Conservation (phyloP, 768 basidiomycete species). For the Mycena latifolia region DNA sequence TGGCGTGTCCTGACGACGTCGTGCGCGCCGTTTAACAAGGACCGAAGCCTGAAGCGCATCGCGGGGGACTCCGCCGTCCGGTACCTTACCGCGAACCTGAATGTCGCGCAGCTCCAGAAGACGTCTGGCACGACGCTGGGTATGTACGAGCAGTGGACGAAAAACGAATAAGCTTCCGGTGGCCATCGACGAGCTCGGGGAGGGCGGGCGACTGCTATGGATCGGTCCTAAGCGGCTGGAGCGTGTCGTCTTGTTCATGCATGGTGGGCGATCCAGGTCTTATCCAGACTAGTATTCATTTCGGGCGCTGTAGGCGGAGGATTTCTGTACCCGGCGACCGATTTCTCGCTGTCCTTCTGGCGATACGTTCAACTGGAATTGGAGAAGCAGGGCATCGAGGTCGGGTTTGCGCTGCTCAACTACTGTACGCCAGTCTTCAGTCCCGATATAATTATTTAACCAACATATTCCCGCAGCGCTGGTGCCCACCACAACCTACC, state of each 20-base stretch:
- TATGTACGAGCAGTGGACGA: conserved; percentile 41
- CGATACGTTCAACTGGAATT: conserved; percentile 36
- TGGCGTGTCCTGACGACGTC: conserved; percentile 40
- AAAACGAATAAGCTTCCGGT: conserved; percentile 36
- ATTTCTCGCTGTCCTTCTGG: conserved; percentile 41
- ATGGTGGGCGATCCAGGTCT: conserved; percentile 38
- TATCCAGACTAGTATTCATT: too few species aligned
- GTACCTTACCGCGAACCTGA: conserved; percentile 29
- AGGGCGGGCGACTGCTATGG: conserved; percentile 47
- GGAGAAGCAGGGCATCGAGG: conserved; percentile 26
- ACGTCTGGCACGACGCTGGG: conserved; percentile 37
- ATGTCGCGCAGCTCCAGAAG: conserved; percentile 42
- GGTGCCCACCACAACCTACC: conserved; percentile 42
- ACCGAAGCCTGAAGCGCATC: conserved; percentile 41
- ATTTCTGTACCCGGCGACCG: conserved; percentile 39
- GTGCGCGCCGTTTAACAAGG: conserved; percentile 39
- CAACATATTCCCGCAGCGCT: conserved; percentile 38
- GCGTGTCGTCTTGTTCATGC: conserved; percentile 47
- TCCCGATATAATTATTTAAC: neutral
- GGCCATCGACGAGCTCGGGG: conserved; percentile 44
- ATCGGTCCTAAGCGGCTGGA: conserved; percentile 47
- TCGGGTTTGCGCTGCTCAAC: conserved; percentile 44
- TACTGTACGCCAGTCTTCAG: conserved; percentile 43
- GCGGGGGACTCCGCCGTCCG: conserved; percentile 37
- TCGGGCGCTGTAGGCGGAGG: conserved; percentile 41